phyloP scores from a whole-genome alignment of 345 rosid species.

The Camelina neglecta region DNA sequence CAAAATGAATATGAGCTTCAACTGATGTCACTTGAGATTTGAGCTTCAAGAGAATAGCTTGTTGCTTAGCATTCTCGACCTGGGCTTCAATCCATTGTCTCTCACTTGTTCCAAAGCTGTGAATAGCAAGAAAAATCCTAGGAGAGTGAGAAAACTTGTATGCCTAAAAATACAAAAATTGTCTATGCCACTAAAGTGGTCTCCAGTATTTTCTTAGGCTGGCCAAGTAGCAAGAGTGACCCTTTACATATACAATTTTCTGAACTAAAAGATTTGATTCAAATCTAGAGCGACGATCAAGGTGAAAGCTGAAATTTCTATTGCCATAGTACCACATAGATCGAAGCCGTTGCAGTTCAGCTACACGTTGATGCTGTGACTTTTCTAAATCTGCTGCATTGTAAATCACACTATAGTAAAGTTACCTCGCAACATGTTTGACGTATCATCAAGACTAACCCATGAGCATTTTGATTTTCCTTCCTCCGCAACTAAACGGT shows the following conservation, averaged over 20 bases:
- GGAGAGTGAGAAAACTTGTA: conserved; percentile 22
- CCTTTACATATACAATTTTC: neutral
- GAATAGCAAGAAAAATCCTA: conserved; percentile 23
- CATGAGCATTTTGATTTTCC: conserved; percentile 97
- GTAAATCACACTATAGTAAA: conserved; percentile 3
- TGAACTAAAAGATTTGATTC: conserved; percentile 2
- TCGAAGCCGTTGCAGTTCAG: conserved; percentile 92
- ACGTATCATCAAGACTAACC: conserved; percentile 91
- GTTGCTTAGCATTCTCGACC: conserved; percentile 96
- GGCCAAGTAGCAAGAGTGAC: conserved; percentile 21
- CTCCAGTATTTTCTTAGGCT: conserved; percentile 9
- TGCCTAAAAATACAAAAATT: neutral
- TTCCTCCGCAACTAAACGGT: conserved; percentile 89
- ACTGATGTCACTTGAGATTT: conserved; percentile 90
- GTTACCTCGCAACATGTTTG: conserved; percentile 79
- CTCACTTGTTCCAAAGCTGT: conserved; percentile 95
- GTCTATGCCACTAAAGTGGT: neutral
- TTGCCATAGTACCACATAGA: conserved; percentile 57
- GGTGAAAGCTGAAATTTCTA: conserved; percentile 21
- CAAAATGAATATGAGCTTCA: conserved; percentile 97
- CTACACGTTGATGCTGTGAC: conserved; percentile 87
- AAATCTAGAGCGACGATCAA: neutral
- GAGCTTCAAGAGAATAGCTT: conserved; percentile 81
- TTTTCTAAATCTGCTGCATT: conserved; percentile 75
- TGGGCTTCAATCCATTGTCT: conserved; percentile 99